Conservation (phyloP, 192 early-diverging fungal species). For the Radiomyces spectabilis region DNA sequence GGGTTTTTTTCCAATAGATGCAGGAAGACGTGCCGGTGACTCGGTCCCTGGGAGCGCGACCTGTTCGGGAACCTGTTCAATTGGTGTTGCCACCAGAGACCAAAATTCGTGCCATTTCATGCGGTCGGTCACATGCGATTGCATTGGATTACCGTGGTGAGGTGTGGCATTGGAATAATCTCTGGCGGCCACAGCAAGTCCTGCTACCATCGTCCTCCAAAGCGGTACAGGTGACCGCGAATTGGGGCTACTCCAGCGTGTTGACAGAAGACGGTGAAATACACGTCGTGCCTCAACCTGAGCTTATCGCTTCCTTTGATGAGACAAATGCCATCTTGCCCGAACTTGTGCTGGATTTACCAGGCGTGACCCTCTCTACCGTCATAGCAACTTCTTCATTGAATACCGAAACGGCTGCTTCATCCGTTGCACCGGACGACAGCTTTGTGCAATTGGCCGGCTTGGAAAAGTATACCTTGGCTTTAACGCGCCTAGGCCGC, state of each 20-base stretch:
- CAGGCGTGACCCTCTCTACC: no score
- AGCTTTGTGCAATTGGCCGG: slow-evolving; percentile 4
- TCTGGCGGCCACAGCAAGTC: slow-evolving; percentile 3
- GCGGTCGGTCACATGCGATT: slow-evolving; percentile 24
- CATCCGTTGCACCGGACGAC: background rate
- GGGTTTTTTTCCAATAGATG: background rate
- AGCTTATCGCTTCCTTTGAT: background rate
- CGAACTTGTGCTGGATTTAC: background rate
- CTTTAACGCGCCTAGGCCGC: background rate
- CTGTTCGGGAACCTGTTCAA: background rate
- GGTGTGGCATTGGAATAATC: slow-evolving; percentile 22
- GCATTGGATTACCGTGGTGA: slow-evolving; percentile 8
- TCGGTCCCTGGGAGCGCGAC: background rate
- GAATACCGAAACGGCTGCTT: no score
- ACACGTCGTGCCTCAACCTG: slow-evolving; percentile 3
- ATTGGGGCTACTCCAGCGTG: slow-evolving; percentile 14
- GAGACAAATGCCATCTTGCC: background rate
- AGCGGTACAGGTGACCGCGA: slow-evolving; percentile 12
- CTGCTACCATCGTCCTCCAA: background rate
- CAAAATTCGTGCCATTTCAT: slow-evolving; percentile 7
- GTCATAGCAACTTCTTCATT: background rate
- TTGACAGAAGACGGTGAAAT: slow-evolving; percentile 14
- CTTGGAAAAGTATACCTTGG: slow-evolving; percentile 7
- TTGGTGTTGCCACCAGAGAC: background rate
- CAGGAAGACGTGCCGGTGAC: background rate